Conservation (phyloP, 495 filamentous ascomycete species). For the Hamigera avellanea region DNA sequence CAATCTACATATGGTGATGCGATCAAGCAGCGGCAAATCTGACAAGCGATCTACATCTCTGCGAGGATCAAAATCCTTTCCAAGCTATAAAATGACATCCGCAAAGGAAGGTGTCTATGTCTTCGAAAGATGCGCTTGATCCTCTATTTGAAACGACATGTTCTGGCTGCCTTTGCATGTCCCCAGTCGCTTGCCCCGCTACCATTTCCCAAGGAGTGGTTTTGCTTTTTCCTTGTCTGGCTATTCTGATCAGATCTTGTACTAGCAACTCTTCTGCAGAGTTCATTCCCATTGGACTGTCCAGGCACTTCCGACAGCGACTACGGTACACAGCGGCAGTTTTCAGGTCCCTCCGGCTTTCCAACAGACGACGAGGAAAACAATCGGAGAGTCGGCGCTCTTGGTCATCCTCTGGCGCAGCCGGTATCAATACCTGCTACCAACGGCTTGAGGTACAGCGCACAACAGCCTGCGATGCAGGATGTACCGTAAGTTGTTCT, state of each 20-base stretch:
- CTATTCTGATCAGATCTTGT: constrained; percentile 1
- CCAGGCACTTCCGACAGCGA: constrained; percentile 29
- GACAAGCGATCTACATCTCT: constrained; percentile 13
- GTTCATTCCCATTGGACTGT: constrained; percentile 26
- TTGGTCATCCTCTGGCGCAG: constrained; percentile 21
- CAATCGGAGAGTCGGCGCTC: constrained; percentile 28
- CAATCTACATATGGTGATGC: not conserved
- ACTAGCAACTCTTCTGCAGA: constrained; percentile 25
- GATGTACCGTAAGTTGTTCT: constrained; percentile 39
- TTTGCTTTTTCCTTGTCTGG: constrained; percentile 2
- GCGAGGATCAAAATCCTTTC: constrained; percentile 1
- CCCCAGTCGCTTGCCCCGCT: not conserved
- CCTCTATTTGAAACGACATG: too few relatives aligned
- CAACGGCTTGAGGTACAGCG: constrained; percentile 36
- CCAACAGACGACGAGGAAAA: constrained; percentile 32
- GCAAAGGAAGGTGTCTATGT: too few relatives aligned
- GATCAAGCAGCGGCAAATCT: constrained; percentile 4
- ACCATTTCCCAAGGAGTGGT: not conserved
- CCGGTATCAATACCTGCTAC: constrained; percentile 30
- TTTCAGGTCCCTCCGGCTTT: constrained; percentile 22
- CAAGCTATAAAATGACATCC: too few relatives aligned
- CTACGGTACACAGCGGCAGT: constrained; percentile 23
- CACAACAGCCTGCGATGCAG: constrained; percentile 32
- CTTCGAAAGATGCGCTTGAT: too few relatives aligned
- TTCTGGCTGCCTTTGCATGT: too few relatives aligned